Evolutionary conservation across 1,139 yeast species (phyloP), one percentile per base, ranked within the genome.

Genomic region (Candida glucosophila): DNA sequence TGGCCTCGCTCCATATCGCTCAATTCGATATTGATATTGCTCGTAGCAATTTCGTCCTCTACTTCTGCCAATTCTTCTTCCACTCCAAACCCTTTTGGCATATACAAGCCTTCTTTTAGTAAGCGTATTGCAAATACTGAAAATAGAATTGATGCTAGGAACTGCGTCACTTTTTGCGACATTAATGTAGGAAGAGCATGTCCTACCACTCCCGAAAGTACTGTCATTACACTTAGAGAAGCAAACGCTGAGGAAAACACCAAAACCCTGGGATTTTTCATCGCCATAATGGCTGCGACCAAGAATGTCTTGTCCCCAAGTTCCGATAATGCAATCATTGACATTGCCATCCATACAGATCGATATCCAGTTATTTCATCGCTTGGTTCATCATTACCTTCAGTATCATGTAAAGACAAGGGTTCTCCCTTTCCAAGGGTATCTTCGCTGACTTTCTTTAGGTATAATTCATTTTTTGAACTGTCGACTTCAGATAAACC

Each of bases 251-350:
- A 77, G 6, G 86, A 65, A 47, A 90, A 88, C 11, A 90, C 98
- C 24, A 85, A 67, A 41, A 72, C 43, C 45, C 94, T 67, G 13
- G 88, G 73, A 55, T 86, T 79, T 48, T 83, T 80, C 98, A 92
- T 90, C 18, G 98, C 95, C 96, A 90, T 86, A 39, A 90, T 67
- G 3, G 97, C 97, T 15, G 98, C 96, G 41, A 92, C 86, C 40
- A 90, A 67, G 47, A 90, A 90, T 0, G 99, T 90, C 58, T 90
- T 92, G 54, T 90, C 99, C 30, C 98, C 98, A 34, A 92, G 77
- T 53, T 90, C 99, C 15, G 95, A 82, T 15, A 86, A 82, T 22
- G 83, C 59, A 46, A 90, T 90, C 98, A 90, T 90, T 4, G 86
- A 73, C 11, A 74, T 53, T 2, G 88, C 69, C 77, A 79, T 69